Base-by-base conservation (phyloP, 1,139 yeast species). In the Lizanozyma gosingica region DNA sequence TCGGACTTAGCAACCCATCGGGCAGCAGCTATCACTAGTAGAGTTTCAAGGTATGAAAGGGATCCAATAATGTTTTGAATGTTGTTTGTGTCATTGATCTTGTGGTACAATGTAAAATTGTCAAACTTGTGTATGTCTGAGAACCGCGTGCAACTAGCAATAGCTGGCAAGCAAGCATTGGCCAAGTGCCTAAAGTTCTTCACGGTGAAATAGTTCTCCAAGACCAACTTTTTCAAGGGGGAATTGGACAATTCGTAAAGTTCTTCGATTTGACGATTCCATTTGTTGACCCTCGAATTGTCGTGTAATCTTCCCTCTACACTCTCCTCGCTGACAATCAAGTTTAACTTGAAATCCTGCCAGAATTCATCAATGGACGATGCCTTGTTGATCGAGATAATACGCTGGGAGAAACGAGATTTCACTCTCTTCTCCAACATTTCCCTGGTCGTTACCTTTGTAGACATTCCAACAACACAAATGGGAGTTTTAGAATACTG, bases 401-500 rank as follows among this genome's bases (percentile, higher is more conserved):
- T 63, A 40, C 95, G 64, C 55, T 90, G 97, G 32, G 94, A 81
- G 58, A 90, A 92, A 45, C 99, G 67, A 43, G 94, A 83, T 49
- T 88, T 75, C 0, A 94, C 97, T 50, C 99, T 73, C 54, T 90
- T 92, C 55, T 94, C 99, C 41, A 92, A 66, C 48, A 78, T 68
- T 51, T 92, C 97, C 40, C 90, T 66, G 0, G 87, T 73, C 6
- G 85, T 85, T 32, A 86, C 67, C 42, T 82, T 80, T 2, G 92
- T 72, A 1, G 95, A 81, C 4, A 84, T 62, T 1, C 97, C 97
- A 40, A 92, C 62, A 3, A 92, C 85, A 41, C 94, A 78, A 3
- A 90, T 78, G 1, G 97, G 95, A 1, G 83, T 78, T 15, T 68
- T 55, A 4, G 74, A 66, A 22, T 86, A 74, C 47, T 88, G 92